Evolutionary conservation across 768 basidiomycete species (phyloP).

Genomic region (Scleroderma bovista): DNA sequence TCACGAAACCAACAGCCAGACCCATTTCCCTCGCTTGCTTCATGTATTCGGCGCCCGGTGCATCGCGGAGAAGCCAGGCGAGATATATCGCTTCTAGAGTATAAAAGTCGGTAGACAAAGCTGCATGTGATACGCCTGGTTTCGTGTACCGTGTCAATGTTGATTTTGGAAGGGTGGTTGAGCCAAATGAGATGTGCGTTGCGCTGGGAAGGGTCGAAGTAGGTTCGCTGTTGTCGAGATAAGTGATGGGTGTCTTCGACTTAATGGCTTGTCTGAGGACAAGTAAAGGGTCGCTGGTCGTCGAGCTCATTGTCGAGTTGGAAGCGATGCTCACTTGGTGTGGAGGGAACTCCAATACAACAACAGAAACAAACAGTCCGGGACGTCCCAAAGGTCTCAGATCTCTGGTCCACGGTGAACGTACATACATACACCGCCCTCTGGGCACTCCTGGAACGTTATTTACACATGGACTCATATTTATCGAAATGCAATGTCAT

Average conservation of each 20-base stretch:
- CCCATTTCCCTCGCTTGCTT: conserved; percentile 75
- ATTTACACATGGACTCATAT: too few relatives aligned
- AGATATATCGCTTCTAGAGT: conserved; percentile 78
- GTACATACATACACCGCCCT: too few relatives aligned
- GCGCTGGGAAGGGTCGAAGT: conserved; percentile 48
- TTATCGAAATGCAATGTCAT: too few relatives aligned
- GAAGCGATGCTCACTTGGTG: too few relatives aligned
- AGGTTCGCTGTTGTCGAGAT: conserved; percentile 32
- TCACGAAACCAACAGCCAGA: conserved; percentile 69
- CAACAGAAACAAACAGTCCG: too few relatives aligned
- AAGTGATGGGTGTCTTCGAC: conserved; percentile 45
- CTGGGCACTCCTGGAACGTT: too few relatives aligned
- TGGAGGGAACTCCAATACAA: too few relatives aligned
- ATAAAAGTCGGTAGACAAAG: conserved; percentile 50
- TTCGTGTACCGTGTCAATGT: conserved; percentile 75
- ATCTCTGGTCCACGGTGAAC: too few relatives aligned
- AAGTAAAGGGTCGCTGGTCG: conserved; percentile 43
- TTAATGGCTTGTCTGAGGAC: conserved; percentile 61
- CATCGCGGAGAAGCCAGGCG: conserved; percentile 75
- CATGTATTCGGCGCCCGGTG: conserved; percentile 81
- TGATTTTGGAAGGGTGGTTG: conserved; percentile 59
- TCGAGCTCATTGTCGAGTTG: conserved; percentile 10
- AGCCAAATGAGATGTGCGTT: conserved; percentile 57
- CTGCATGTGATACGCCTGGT: conserved; percentile 38
- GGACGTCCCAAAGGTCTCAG: too few relatives aligned